Evolutionary conservation across 805 yeast species (phyloP), one percentile per base, ranked within the genome.

Genomic region (Saturnispora besseyi): DNA sequence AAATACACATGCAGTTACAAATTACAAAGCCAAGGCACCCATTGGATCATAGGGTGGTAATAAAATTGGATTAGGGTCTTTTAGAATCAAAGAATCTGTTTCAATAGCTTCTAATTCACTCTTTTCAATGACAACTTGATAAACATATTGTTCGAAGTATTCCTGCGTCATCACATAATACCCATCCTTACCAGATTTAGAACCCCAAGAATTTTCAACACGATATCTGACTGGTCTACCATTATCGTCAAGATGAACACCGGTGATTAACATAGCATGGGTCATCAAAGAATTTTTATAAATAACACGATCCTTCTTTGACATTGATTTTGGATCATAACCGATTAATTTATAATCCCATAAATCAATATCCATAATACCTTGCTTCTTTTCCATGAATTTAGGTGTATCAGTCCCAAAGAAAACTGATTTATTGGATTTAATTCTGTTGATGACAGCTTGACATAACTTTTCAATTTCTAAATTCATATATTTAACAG

Each of bases 351-450:
- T 69, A 66, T 79, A 85, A 59, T 84, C 82, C 78, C 81, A 87
- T 21, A 84, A 74, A 38, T 76, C 74, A 21, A 78, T 67, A 62
- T 87, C 95, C 76, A 88, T 82, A 44, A 86, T 65, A 49, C 96
- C 96, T 7, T 79, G 63, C 26, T 63, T 65, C 50, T 73, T 73
- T 63, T 82, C 78, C 75, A 75, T 76, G 67, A 73, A 87, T 63
- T 84, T 82, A 24, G 91, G 93, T n/a, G 90, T 87, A 64, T 87
- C 95, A 15, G 90, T 82, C 11, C 96, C 96, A 61, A 87, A 88
- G 71, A 87, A 88, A 6, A 88, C 87, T 0, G 95, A 84, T 69
- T 84, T 84, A 66, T 85, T 81, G 53, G 71, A 73, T 67, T 82
- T 76, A 61, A 87, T 75, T 67, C 87, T 78, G 59, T 77, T 74